Base-by-base conservation (phyloP, 495 filamentous ascomycete genomes). In the Neurospora cerealis region DNA sequence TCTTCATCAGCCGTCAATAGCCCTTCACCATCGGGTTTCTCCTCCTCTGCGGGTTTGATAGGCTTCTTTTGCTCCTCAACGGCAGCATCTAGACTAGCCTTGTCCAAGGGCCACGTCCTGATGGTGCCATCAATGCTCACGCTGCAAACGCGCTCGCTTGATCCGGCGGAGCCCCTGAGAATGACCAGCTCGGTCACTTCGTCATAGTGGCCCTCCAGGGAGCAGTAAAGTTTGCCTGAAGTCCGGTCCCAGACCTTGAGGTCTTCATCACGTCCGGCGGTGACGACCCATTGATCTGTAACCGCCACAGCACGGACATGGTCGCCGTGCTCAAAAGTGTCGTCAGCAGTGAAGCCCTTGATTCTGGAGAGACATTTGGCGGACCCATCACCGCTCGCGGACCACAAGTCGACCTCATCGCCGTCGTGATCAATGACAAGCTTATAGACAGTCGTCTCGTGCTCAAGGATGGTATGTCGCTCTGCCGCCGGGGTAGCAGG, bases 71-170 rank as follows among this genome's bases (percentile, higher is more conserved):
- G 84, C 70, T 87, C 87, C 75, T 89, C 85, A 9, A 90, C 88
- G 44, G 81, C 75, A 80, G 85, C 80, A 66, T 88, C 86, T 38
- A 99, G 82, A 10, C 91, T 92, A 44, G 83, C 81, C 70, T 86
- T 88, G 48, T 84, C 85, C 71, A 98, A 81, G 11, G 88, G 87
- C 96, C 96, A 99, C 44, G 85, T 88, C 76, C 96, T 88, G 42
- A 98, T 83, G 4, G 96, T 98, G 0, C 89, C 92, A 84, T 99
- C 96, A 75, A 97, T 97, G 32, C 91, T 88, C 40, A 93, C 93
- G 78, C 93, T 97, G 42, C 91, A 90, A 37, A 96, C 83, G 54
- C 83, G 88, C 28, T 75, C 72, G 34, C 42, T 24, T 44, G 54
- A 54, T 10, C 75, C 77, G 34, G 60, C 69, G 3, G 83, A 81